These are phyloP conservation scores for Raphanus raphanistrum DNA, from an alignment of 345 rosid species.

Conservation along the genomic window DNA sequence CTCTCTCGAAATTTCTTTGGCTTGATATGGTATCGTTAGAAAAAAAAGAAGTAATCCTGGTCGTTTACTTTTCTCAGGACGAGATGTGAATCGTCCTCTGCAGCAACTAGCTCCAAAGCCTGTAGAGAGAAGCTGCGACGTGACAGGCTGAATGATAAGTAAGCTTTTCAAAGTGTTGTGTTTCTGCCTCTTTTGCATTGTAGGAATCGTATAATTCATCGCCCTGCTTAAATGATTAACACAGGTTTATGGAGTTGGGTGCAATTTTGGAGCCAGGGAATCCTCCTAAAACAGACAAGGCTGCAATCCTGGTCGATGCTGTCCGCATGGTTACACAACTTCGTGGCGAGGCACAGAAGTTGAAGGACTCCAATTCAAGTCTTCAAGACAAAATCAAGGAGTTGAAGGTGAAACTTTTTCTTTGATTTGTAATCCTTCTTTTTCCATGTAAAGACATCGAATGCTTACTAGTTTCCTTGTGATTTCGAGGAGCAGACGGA, in stretches of 20 bases:
- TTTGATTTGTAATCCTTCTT: not conserved
- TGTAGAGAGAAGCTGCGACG: conserved; percentile 98
- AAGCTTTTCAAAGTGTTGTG: conserved; percentile 17
- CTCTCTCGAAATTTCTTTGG: conserved; percentile 1
- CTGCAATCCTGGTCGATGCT: conserved; percentile 80
- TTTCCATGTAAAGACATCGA: not conserved
- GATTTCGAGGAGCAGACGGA: conserved; percentile 53
- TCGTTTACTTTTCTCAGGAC: conserved; percentile 42
- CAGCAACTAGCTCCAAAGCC: conserved; percentile 82
- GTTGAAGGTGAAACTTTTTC: conserved; percentile 51
- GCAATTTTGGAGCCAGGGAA: conserved; percentile 81
- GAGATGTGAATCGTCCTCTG: conserved; percentile 57
- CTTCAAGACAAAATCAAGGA: conserved; percentile 85
- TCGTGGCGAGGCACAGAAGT: conserved; percentile 69
- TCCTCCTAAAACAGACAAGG: conserved; percentile 91
- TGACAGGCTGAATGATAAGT: conserved; percentile 95
- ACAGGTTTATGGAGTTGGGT: conserved; percentile 91
- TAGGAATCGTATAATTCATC: not conserved
- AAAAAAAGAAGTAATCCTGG: not conserved
- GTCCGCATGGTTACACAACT: conserved; percentile 80
- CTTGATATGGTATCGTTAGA: not conserved
- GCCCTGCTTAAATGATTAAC: conserved; percentile 14
- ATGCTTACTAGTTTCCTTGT: conserved; percentile 13
- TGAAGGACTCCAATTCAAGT: conserved; percentile 82
- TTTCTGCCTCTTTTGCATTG: not conserved